A percentile compares a stretch with the other conserved stretches of the same genome.
phyloP scores from a whole-genome alignment of 148 eudicot species.

The Silene conica region DNA sequence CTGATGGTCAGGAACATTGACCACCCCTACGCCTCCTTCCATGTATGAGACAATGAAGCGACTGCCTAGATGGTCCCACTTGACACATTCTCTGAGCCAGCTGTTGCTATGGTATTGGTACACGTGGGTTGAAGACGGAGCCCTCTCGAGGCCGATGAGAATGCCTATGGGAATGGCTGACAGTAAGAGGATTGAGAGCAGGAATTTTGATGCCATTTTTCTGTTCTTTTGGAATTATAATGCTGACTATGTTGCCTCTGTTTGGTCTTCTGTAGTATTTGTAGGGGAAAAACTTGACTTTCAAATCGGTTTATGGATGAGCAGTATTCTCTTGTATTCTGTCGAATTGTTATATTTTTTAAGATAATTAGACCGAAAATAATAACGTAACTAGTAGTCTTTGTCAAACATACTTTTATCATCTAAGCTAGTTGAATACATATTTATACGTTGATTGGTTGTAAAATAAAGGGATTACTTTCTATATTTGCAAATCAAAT shows the following conservation, averaged over 20 bases:
- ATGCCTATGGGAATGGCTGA: conserved; percentile 71
- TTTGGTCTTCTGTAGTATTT: conserved; percentile 18
- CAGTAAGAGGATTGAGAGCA: conserved; percentile 43
- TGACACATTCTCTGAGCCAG: conserved; percentile 62
- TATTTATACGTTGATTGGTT: not conserved
- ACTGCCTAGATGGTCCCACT: conserved; percentile 65
- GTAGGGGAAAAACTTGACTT: not conserved
- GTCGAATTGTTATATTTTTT: no score
- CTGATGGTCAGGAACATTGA: conserved; percentile 32
- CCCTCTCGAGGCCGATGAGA: conserved; percentile 53
- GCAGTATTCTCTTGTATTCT: no score
- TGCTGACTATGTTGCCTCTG: not conserved
- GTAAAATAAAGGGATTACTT: conserved; percentile 5
- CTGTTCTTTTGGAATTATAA: not conserved
- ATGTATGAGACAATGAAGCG: conserved; percentile 74
- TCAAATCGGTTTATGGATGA: not conserved
- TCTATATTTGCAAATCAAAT: conserved; percentile 1
- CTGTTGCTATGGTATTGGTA: conserved; percentile 69
- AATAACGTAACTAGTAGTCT: no score
- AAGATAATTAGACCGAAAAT: no score
- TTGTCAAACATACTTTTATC: no score
- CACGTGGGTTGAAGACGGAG: conserved; percentile 43
- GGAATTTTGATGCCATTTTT: conserved; percentile 33
- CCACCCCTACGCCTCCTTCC: conserved; percentile 65
- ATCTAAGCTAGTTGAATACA: not conserved